Conservation (phyloP, 495 filamentous ascomycete species). For the Hypoxylon perforatum region DNA sequence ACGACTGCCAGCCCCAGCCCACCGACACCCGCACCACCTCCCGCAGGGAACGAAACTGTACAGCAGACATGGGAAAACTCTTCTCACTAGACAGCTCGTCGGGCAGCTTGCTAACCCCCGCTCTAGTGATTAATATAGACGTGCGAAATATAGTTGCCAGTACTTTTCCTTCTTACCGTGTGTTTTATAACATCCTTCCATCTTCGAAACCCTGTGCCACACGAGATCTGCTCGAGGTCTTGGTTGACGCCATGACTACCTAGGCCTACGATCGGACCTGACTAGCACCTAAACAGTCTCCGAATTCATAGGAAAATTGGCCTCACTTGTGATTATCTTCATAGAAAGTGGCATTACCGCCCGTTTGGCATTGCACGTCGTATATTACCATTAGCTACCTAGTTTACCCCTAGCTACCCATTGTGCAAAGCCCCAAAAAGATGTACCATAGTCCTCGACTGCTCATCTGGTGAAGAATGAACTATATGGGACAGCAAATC, state of each 20-base stretch:
- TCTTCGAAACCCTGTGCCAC: conserved; percentile 5
- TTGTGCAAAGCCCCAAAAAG: background rate
- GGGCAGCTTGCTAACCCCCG: conserved; percentile 61
- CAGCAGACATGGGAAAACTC: conserved; percentile 39
- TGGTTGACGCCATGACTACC: conserved; percentile 13
- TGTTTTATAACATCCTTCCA: background rate
- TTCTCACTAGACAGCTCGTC: conserved; percentile 61
- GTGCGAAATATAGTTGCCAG: conserved; percentile 57
- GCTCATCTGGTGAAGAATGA: background rate
- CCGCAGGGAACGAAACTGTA: background rate
- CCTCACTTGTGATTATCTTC: no score
- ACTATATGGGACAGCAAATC: background rate
- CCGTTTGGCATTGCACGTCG: no score
- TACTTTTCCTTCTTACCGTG: background rate
- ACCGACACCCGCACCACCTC: background rate
- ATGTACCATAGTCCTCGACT: background rate
- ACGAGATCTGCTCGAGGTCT: background rate
- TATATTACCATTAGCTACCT: no score
- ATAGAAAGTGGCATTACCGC: no score
- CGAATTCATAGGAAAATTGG: no score
- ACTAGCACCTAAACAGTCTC: no score
- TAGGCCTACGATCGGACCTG: background rate
- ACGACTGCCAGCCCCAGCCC: conserved; percentile 26
- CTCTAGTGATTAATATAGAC: conserved; percentile 58
- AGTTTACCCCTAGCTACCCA: background rate